Evolutionary conservation across 805 yeast species (phyloP).

Genomic region (Candida sanyiensis): DNA sequence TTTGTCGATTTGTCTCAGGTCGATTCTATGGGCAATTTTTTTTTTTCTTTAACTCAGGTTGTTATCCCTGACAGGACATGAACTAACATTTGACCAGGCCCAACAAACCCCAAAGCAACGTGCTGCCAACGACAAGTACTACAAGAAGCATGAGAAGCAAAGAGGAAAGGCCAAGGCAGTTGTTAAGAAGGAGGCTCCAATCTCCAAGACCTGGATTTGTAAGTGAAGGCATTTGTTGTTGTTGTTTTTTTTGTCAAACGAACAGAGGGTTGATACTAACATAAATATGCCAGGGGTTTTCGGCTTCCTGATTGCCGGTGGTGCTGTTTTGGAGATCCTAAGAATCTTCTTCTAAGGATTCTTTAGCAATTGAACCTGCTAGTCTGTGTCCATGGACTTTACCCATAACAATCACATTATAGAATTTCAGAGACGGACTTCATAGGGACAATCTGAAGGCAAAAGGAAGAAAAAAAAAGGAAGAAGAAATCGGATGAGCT

Average conservation of each 20-base stretch:
- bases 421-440: not conserved
- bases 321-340: conserved; percentile 69
- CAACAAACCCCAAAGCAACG: conserved; percentile 83
- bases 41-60: not conserved
- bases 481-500: too few relatives aligned
- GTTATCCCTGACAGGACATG: not conserved
- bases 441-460: too few relatives aligned
- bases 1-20: not conserved
- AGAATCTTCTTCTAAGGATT: conserved; percentile 41
- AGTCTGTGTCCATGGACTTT: not conserved
- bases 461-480: too few relatives aligned
- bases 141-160: conserved; percentile 63
- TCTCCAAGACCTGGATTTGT: conserved; percentile 64
- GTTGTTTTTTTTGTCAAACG: not conserved
- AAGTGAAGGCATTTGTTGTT: conserved; percentile 24
- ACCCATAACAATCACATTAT: not conserved
- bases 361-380: not conserved
- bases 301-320: conserved; percentile 71
- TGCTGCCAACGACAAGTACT: conserved; percentile 79
- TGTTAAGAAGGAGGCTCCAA: conserved; percentile 40
- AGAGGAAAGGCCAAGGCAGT: conserved; percentile 64
- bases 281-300: conserved; percentile 32
- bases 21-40: not conserved
- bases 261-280: conserved; percentile 14
- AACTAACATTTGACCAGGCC: conserved; percentile 37